These are phyloP conservation scores for Vitis vinifera DNA, from an alignment of 164 flowering plant species.

Conservation along the genomic window DNA sequence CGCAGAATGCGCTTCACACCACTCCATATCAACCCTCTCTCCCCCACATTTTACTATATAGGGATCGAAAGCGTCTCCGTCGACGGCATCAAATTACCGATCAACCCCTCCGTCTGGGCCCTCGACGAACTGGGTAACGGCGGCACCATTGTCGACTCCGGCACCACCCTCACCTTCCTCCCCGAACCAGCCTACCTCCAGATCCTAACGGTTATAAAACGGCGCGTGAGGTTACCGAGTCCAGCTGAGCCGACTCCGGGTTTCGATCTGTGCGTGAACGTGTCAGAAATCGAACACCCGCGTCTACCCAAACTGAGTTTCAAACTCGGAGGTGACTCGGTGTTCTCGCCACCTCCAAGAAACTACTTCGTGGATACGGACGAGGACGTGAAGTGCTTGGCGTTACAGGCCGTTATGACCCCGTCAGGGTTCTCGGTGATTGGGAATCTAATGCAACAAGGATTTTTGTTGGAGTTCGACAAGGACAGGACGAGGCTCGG, in stretches of 20 bases:
- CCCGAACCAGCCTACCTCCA: conserved; percentile 49
- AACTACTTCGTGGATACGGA: conserved; percentile 67
- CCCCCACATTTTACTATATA: conserved; percentile 75
- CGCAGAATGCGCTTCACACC: conserved; percentile 54
- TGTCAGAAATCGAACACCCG: conserved; percentile 29
- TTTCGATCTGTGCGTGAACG: conserved; percentile 65
- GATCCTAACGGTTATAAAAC: conserved; percentile 42
- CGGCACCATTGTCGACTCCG: conserved; percentile 78
- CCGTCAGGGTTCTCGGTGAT: conserved; percentile 52
- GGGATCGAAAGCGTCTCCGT: conserved; percentile 45
- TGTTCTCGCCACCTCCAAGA: conserved; percentile 53
- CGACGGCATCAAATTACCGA: conserved; percentile 39
- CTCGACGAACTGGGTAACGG: conserved; percentile 59
- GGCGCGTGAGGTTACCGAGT: conserved; percentile 37
- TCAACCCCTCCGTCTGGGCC: conserved; percentile 59
- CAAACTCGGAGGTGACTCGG: conserved; percentile 47
- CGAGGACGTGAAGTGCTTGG: conserved; percentile 60
- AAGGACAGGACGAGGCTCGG: conserved; percentile 58
- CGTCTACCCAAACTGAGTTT: conserved; percentile 58
- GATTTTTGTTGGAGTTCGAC: conserved; percentile 72
- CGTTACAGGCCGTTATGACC: conserved; percentile 49
- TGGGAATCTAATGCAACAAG: conserved; percentile 88
- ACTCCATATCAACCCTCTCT: conserved; percentile 45
- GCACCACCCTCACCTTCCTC: conserved; percentile 68
- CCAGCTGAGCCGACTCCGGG: conserved; percentile 29